phyloP scores from a whole-genome alignment of 2,329 filamentous ascomycete genomes.

The Tolypocladium tropicale region DNA sequence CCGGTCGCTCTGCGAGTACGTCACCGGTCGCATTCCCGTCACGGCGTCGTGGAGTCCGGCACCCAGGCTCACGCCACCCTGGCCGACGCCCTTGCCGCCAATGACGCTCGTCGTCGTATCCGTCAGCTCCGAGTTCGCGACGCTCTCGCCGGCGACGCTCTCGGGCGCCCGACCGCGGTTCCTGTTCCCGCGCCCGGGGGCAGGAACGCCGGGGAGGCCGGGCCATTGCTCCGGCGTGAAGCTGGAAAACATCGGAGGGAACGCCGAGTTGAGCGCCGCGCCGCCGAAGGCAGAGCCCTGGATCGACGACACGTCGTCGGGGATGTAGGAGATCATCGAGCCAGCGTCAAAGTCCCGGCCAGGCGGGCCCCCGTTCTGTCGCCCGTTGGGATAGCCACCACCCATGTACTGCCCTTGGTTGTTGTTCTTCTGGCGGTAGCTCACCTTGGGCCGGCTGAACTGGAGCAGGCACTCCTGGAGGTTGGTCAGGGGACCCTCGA shows the following conservation, averaged over 20 bases:
- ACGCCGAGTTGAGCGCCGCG: constrained; percentile 61
- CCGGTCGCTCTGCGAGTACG: constrained; percentile 59
- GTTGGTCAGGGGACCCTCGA: constrained; percentile 90
- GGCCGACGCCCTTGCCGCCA: constrained; percentile 62
- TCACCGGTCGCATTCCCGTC: constrained; percentile 52
- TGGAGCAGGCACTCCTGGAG: constrained; percentile 92
- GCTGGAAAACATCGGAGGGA: constrained; percentile 90
- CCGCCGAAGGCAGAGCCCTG: constrained; percentile 87
- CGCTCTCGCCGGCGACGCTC: constrained; percentile 84
- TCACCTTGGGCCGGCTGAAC: constrained; percentile 87
- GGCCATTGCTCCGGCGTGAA: constrained; percentile 89
- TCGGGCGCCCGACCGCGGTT: constrained; percentile 56
- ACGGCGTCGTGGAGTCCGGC: constrained; percentile 66
- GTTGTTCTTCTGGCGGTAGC: constrained; percentile 77
- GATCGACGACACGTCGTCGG: constrained; percentile 92
- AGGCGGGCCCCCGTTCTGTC: constrained; percentile 29
- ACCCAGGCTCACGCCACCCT: constrained; percentile 79
- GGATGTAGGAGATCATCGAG: constrained; percentile 90
- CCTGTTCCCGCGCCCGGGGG: constrained; percentile 54
- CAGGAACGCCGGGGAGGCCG: constrained; percentile 55
- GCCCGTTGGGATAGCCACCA: constrained; percentile 26
- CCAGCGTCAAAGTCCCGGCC: constrained; percentile 60
- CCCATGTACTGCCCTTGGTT: constrained; percentile 60
- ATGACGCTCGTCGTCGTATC: constrained; percentile 73
- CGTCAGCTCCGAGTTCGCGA: constrained; percentile 82